These are phyloP conservation scores for Fusarium begoniae DNA, from an alignment of 2,329 filamentous ascomycete species.

Conservation along the genomic window DNA sequence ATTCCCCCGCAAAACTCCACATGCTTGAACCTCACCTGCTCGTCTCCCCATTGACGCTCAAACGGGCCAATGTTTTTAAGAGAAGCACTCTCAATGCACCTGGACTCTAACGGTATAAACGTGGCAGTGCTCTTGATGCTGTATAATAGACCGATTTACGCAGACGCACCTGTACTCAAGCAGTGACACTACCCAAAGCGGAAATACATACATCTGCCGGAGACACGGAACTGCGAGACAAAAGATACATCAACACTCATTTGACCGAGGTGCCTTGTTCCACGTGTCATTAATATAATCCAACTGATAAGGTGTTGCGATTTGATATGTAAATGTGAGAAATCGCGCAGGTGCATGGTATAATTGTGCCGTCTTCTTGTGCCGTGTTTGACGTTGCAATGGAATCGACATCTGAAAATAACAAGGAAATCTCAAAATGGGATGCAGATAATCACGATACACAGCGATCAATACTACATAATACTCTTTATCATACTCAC, in stretches of 20 bases:
- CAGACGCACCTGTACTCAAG: background rate
- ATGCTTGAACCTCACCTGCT: slow-evolving; percentile 8
- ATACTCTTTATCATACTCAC: background rate
- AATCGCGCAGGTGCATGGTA: slow-evolving; percentile 18
- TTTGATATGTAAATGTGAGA: slow-evolving; percentile 1
- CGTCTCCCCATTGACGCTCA: slow-evolving; percentile 18
- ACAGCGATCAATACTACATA: background rate
- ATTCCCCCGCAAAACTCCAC: slow-evolving; percentile 32
- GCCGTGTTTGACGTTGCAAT: background rate
- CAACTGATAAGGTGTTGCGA: slow-evolving; percentile 1
- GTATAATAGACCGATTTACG: background rate
- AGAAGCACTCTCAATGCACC: background rate
- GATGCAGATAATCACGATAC: background rate
- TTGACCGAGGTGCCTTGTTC: slow-evolving; percentile 5
- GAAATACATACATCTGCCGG: slow-evolving; percentile 6
- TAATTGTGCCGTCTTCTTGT: background rate
- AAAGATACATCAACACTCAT: background rate
- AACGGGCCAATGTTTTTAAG: background rate
- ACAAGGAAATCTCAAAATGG: background rate
- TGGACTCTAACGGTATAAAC: background rate
- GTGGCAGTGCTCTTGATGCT: background rate
- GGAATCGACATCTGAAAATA: background rate
- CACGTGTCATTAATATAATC: slow-evolving; percentile 2
- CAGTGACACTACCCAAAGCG: background rate
- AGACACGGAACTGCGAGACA: background rate